Percentiles rank a stretch among this genome's conserved stretches.
These are phyloP conservation scores for Mycena olivaceomarginata DNA, from an alignment of 768 basidiomycete species.

Conservation along the genomic window DNA sequence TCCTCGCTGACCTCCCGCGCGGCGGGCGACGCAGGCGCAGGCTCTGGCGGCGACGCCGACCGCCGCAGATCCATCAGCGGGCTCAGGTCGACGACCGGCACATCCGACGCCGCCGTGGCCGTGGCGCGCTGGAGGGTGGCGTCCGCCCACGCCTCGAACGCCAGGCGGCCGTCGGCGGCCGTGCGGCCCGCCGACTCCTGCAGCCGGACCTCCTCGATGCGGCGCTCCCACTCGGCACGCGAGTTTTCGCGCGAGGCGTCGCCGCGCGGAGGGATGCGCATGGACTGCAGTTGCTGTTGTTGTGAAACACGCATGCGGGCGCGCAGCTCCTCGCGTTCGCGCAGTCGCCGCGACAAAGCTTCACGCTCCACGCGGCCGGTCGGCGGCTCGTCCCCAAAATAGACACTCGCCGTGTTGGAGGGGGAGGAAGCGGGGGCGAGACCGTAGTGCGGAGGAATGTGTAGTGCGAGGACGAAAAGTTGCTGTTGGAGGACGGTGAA, in stretches of 20 bases:
- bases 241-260: neutral
- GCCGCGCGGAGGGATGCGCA: too few relatives aligned
- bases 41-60: neutral
- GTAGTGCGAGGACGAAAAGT: slow-evolving; percentile 36
- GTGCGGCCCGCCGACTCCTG: neutral
- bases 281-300: too few relatives aligned
- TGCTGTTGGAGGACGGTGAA: slow-evolving; percentile 2
- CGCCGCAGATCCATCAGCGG: slow-evolving; percentile 18
- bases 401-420: slow-evolving; percentile 9
- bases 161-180: neutral
- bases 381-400: slow-evolving; percentile 5
- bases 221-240: neutral
- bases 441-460: slow-evolving; percentile 40
- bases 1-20: slow-evolving; percentile 31
- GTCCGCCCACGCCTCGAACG: slow-evolving; percentile 44
- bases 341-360: slow-evolving; percentile 22
- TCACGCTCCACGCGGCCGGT: slow-evolving; percentile 29
- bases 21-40: neutral
- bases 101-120: slow-evolving; percentile 32
- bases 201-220: neutral
- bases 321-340: slow-evolving; percentile 39
- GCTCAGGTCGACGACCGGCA: slow-evolving; percentile 19
- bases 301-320: slow-evolving; percentile 34
- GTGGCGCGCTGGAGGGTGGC: slow-evolving; percentile 41
- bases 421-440: slow-evolving; percentile 36